Conservation (phyloP, 306 rosid species). For the Glycine latifolia region DNA sequence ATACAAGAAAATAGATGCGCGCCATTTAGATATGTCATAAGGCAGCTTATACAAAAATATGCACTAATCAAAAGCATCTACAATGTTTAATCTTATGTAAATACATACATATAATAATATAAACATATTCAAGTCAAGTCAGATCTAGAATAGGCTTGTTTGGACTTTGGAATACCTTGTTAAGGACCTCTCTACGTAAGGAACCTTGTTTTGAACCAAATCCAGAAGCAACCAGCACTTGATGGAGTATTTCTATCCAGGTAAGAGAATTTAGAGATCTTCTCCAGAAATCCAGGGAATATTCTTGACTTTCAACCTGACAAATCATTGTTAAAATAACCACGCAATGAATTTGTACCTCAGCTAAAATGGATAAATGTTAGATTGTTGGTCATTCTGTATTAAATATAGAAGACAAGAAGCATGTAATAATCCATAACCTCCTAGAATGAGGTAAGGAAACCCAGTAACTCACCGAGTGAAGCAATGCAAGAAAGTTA, state of each 20-base stretch:
- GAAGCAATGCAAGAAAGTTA: slow-evolving; percentile 90
- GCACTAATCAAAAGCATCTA: background rate
- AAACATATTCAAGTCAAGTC: background rate
- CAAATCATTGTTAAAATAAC: slow-evolving; percentile 48
- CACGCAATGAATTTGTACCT: slow-evolving; percentile 15
- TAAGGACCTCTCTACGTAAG: slow-evolving; percentile 63
- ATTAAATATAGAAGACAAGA: slow-evolving; percentile 24
- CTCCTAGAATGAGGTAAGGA: slow-evolving; percentile 38
- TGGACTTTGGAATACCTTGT: slow-evolving; percentile 72
- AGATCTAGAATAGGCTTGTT: slow-evolving; percentile 20
- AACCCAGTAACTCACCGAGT: slow-evolving; percentile 83
- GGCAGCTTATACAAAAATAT: slow-evolving; percentile 22
- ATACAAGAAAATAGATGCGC: slow-evolving; percentile 5
- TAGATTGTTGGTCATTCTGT: slow-evolving; percentile 33
- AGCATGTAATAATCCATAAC: slow-evolving; percentile 4
- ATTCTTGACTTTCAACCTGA: slow-evolving; percentile 80
- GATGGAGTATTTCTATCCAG: slow-evolving; percentile 93
- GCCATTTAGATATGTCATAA: background rate
- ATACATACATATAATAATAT: background rate
- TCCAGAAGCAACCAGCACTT: slow-evolving; percentile 92
- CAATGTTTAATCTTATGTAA: background rate
- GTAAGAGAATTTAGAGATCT: slow-evolving; percentile 83
- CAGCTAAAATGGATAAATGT: slow-evolving; percentile 23
- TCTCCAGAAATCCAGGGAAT: slow-evolving; percentile 75
- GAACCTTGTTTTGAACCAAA: slow-evolving; percentile 86